Conservation (phyloP, 345 rosid species). For the Clausena lansium region DNA sequence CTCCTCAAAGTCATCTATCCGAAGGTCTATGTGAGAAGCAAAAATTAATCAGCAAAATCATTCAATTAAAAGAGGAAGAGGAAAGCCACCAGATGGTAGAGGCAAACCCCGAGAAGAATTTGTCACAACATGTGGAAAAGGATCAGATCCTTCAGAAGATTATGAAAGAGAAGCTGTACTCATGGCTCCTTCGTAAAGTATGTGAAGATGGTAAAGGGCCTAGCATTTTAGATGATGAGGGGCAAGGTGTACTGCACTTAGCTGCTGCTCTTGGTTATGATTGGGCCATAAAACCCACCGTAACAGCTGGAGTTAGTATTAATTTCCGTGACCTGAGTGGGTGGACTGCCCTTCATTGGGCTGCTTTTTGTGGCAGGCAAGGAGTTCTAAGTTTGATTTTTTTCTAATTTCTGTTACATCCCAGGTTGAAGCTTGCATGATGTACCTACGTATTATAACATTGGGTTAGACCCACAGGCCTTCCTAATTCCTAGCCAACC, state of each 20-base stretch:
- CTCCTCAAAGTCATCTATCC: slow-evolving; percentile 23
- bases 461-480: background rate
- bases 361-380: slow-evolving; percentile 88
- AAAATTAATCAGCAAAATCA: slow-evolving; percentile 45
- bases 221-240: slow-evolving; percentile 57
- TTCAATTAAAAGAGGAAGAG: slow-evolving; percentile 72
- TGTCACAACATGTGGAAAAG: slow-evolving; percentile 31
- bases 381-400: slow-evolving; percentile 24
- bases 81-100: slow-evolving; percentile 39
- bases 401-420: background rate
- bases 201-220: slow-evolving; percentile 80
- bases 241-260: slow-evolving; percentile 84
- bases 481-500: background rate
- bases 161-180: slow-evolving; percentile 58
- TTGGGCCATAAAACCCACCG: slow-evolving; percentile 77
- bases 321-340: slow-evolving; percentile 88
- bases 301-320: slow-evolving; percentile 72
- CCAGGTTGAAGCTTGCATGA: background rate
- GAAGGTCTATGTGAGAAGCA: slow-evolving; percentile 52
- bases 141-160: slow-evolving; percentile 42
- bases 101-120: slow-evolving; percentile 25
- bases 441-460: background rate
- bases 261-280: slow-evolving; percentile 86
- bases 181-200: slow-evolving; percentile 76
- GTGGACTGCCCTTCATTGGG: slow-evolving; percentile 98